phyloP scores from a whole-genome alignment of 164 flowering plant genomes.

The Macadamia tetraphylla region DNA sequence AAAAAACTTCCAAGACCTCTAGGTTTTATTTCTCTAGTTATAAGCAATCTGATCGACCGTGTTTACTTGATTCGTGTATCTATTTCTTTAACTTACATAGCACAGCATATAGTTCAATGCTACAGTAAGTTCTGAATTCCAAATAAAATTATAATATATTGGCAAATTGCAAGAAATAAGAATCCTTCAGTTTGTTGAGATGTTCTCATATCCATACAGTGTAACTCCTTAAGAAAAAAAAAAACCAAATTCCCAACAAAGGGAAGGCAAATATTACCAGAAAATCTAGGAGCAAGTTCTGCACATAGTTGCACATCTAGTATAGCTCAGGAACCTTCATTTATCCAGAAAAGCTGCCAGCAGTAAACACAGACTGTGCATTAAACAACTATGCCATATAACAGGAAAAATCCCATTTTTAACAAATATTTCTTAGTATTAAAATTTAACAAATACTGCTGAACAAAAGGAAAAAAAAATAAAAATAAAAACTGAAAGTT shows the following conservation, averaged over 20 bases:
- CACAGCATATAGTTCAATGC: neutral
- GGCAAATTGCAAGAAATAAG: neutral
- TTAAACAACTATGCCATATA: conserved; percentile 38
- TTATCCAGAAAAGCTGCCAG: conserved; percentile 84
- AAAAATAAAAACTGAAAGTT: conserved; percentile 3
- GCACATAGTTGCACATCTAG: conserved; percentile 61
- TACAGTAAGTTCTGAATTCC: neutral
- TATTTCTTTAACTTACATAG: neutral
- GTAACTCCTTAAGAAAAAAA: neutral
- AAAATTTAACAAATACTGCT: no score
- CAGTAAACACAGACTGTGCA: conserved; percentile 64
- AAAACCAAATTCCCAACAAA: conserved; percentile 34
- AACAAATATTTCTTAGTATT: conserved; percentile 14
- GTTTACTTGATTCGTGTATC: conserved; percentile 3
- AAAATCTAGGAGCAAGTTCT: conserved; percentile 52
- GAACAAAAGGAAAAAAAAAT: neutral
- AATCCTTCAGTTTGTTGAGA: neutral
- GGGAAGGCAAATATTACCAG: conserved; percentile 73
- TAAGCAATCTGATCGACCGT: neutral
- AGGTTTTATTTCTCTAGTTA: conserved; percentile 7
- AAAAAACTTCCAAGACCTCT: conserved; percentile 27
- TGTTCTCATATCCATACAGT: neutral
- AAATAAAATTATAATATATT: neutral
- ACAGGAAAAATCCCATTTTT: conserved; percentile 10
- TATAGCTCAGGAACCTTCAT: conserved; percentile 78